These are phyloP conservation scores for Boletus edulis DNA, from an alignment of 768 basidiomycete genomes.

Conservation along the genomic window DNA sequence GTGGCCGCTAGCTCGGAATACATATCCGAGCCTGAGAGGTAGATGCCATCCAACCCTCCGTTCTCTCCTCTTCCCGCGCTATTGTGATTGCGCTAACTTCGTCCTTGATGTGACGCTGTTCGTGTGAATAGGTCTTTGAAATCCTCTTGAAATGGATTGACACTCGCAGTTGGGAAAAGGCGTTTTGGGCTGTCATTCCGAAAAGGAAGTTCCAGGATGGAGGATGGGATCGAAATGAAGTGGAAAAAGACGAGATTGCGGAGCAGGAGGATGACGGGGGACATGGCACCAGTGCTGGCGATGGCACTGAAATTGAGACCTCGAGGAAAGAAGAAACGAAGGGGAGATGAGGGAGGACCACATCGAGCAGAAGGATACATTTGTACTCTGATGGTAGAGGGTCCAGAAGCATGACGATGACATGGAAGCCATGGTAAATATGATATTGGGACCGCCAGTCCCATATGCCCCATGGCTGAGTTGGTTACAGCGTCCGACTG, in stretches of 20 bases:
- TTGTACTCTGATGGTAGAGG: too few relatives aligned
- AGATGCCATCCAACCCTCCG: not conserved
- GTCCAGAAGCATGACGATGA: too few relatives aligned
- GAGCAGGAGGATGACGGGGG: not conserved
- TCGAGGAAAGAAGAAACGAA: not conserved
- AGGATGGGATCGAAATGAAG: constrained; percentile 13
- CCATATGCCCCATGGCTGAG: constrained; percentile 48
- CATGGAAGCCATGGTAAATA: too few relatives aligned
- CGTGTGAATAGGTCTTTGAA: constrained; percentile 62
- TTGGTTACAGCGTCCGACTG: constrained; percentile 52
- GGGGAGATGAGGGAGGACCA: too few relatives aligned
- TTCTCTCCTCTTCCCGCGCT: not conserved
- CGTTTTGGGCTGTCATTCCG: constrained; percentile 88
- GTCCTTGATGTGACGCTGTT: not conserved
- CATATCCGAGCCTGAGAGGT: not conserved
- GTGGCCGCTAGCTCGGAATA: not conserved
- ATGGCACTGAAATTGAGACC: not conserved
- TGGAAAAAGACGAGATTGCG: not conserved
- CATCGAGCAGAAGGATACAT: too few relatives aligned
- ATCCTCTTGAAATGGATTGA: constrained; percentile 91
- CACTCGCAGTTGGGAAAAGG: constrained; percentile 78
- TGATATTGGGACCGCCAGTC: too few relatives aligned
- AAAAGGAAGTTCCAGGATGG: constrained; percentile 75
- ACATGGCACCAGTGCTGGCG: not conserved
- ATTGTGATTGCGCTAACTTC: constrained; percentile 1